Evolutionary conservation across 1,284 basidiomycete species (phyloP), one percentile per base, ranked within the genome.

Genomic region (Inonotus hispidus): DNA sequence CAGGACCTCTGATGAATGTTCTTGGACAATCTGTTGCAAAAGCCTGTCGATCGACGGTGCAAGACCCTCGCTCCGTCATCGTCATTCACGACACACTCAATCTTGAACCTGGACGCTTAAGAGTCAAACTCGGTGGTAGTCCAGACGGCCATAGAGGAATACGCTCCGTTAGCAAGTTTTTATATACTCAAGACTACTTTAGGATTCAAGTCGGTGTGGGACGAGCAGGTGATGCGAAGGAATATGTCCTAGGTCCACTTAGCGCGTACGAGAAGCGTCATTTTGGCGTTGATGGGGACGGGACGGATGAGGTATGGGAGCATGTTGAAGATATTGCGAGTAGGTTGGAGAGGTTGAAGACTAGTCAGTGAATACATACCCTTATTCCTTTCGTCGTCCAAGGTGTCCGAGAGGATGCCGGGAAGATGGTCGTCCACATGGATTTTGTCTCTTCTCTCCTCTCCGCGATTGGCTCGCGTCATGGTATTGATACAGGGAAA

Each of bases 51-150:
- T 38, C n/a, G 7, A 61, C 63, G 5, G 63, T 58, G 4, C 1
- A 39, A 19, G 29, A 47, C n/a, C 55, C 63, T 5, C 4, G 13
- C n/a, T 49, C 41, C 14, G 27, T 64, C 46, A 59, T 64, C 19
- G 63, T 64, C 50, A 56, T 64, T 21, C 63, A 64, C n/a, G 63
- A 64, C 47, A 35, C 27, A 37, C 25, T 64, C 25, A 19, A 64
- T n/a, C 56, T 57, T 0, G 35, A 53, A 19, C 59, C 54, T 19
- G 63, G 49, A 3, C 35, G 41, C 16, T n/a, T 63, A 25, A 59
- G 39, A 39, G 29, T 58, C 13, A 64, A 58, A 57, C 58, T 45
- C 35, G 59, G 55, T 13, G 63, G 59, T 2, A 29, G 21, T 10
- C 55, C 63, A 29, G 52, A 61, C 8, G 59, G 59, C 2, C 63